These are phyloP conservation scores for Pestalotiopsis sp. DNA, from an alignment of 2,329 filamentous ascomycete genomes.

Conservation along the genomic window DNA sequence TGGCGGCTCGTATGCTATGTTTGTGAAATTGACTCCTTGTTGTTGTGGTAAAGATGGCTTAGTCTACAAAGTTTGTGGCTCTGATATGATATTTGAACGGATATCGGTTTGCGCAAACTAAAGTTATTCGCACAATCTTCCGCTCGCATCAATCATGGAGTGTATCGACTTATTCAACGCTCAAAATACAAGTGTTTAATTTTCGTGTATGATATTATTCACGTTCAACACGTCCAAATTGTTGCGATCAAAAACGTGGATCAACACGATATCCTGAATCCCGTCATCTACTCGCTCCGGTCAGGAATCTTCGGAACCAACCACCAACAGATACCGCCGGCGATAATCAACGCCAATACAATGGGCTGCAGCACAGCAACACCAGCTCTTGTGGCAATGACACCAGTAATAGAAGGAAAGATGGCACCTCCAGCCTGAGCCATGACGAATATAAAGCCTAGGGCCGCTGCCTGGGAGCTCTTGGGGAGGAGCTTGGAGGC, in stretches of 20 bases:
- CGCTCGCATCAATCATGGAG: no score
- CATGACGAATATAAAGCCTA: slow-evolving; percentile 55
- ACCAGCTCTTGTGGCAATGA: slow-evolving; percentile 46
- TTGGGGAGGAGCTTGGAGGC: slow-evolving; percentile 51
- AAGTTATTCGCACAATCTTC: no score
- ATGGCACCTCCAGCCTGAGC: slow-evolving; percentile 54
- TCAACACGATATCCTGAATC: background rate
- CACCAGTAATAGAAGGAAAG: slow-evolving; percentile 53
- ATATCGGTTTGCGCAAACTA: background rate
- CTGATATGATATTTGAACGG: background rate
- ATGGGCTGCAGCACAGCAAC: slow-evolving; percentile 52
- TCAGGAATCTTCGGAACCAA: slow-evolving; percentile 35
- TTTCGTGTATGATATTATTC: no score
- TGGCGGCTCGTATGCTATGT: background rate
- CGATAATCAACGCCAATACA: slow-evolving; percentile 45
- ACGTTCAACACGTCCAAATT: no score
- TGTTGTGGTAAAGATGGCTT: background rate
- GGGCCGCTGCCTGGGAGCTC: slow-evolving; percentile 47
- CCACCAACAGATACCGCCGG: slow-evolving; percentile 43
- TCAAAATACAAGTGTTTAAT: no score
- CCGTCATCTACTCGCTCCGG: slow-evolving; percentile 22
- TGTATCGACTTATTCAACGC: no score
- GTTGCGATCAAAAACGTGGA: no score
- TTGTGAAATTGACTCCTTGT: background rate
- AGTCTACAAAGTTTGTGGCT: background rate